Percentiles rank a stretch among this genome's conserved stretches.
phyloP scores from a whole-genome alignment of 495 filamentous ascomycete genomes.

The Usnea hakonensis region DNA sequence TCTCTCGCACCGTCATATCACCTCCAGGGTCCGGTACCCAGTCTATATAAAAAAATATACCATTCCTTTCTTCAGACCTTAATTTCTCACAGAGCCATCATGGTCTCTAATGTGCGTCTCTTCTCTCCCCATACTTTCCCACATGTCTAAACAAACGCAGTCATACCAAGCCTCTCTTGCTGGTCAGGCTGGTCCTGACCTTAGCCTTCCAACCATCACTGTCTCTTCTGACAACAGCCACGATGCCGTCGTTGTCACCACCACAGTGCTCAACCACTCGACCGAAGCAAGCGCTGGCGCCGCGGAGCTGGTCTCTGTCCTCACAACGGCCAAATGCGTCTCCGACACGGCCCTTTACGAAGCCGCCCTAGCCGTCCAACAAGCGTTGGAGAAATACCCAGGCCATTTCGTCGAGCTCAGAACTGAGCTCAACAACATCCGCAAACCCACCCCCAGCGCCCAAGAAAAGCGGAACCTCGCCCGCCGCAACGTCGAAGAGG shows the following conservation, averaged over 20 bases:
- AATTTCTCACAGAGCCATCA: background rate
- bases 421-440: conserved; percentile 39
- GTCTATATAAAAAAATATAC: background rate
- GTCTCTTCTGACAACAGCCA: background rate
- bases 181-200: background rate
- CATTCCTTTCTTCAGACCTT: background rate
- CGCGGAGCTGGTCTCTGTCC: background rate
- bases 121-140: background rate
- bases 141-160: background rate
- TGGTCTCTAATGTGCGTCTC: background rate
- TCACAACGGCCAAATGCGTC: background rate
- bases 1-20: background rate
- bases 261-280: no score
- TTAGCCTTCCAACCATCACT: background rate
- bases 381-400: conserved; percentile 52
- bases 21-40: background rate
- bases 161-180: background rate
- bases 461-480: conserved; percentile 15
- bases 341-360: conserved; percentile 36
- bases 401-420: conserved; percentile 56
- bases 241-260: no score
- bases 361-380: conserved; percentile 44
- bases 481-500: conserved; percentile 21
- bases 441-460: background rate
- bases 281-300: no score